Evolutionary conservation across 1,284 basidiomycete species (phyloP).

Genomic region (Peniophora sp.): DNA sequence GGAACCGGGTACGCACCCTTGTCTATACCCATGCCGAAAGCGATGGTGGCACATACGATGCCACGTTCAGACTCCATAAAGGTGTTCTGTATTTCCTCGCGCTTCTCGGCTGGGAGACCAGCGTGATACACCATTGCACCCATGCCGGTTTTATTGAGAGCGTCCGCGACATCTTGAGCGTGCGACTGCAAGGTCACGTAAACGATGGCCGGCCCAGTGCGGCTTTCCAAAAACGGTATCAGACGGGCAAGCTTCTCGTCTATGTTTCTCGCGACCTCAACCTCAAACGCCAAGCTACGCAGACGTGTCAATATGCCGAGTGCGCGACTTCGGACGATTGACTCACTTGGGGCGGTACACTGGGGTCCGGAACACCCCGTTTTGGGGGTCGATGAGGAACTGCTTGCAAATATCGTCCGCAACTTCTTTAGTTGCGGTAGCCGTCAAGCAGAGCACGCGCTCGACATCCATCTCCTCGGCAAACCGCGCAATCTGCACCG

Average conservation of each 20-base stretch:
- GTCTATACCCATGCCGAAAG: constrained; percentile 72
- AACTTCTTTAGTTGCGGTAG: constrained; percentile 61
- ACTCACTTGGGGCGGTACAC: constrained; percentile 33
- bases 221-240: constrained; percentile 40
- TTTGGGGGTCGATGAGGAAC: constrained; percentile 36
- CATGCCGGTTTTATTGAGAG: constrained; percentile 27
- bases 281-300: constrained; percentile 48
- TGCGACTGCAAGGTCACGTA: constrained; percentile 62
- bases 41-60: constrained; percentile 64
- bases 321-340: background rate
- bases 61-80: constrained; percentile 60
- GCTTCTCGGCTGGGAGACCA: constrained; percentile 48
- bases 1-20: constrained; percentile 33
- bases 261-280: constrained; percentile 36
- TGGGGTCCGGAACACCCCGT: constrained; percentile 33
- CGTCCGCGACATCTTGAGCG: constrained; percentile 54
- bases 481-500: constrained; percentile 39
- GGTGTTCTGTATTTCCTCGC: constrained; percentile 44
- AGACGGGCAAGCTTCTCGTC: constrained; percentile 31
- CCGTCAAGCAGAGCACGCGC: constrained; percentile 69
- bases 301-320: background rate
- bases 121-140: constrained; percentile 65
- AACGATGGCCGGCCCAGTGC: constrained; percentile 47
- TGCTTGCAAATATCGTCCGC: constrained; percentile 56
- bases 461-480: constrained; percentile 52